phyloP scores from a whole-genome alignment of 164 flowering plant genomes.

The Kalanchoe fedtschenkoi region DNA sequence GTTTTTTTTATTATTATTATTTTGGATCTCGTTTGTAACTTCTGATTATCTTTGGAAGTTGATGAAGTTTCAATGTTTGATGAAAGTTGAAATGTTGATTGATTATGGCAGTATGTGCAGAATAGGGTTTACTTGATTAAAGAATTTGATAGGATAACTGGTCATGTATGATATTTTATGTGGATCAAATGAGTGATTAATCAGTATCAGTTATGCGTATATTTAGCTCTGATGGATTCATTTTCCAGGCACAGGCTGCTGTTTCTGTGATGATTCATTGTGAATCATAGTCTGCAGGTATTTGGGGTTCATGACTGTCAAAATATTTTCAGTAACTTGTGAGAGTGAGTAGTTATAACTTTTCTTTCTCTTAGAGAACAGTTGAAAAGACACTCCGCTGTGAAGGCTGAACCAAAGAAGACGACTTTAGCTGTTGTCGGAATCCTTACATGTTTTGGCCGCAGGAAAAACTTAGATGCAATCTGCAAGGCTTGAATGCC shows the following conservation, averaged over 20 bases:
- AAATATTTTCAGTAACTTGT: background rate
- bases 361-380: slow-evolving; percentile 49
- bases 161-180: slow-evolving; percentile 39
- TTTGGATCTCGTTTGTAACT: background rate
- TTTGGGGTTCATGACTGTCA: background rate
- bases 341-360: background rate
- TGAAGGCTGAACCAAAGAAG: slow-evolving; percentile 65
- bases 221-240: background rate
- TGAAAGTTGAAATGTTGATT: slow-evolving; percentile 13
- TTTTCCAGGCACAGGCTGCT: slow-evolving; percentile 68
- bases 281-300: slow-evolving; percentile 81
- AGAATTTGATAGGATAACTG: slow-evolving; percentile 82
- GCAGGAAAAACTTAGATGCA: slow-evolving; percentile 65
- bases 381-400: slow-evolving; percentile 57
- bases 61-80: background rate
- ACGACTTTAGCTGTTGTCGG: slow-evolving; percentile 63
- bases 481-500: slow-evolving; percentile 92
- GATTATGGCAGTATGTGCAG: slow-evolving; percentile 92
- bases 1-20: background rate
- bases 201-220: background rate
- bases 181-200: no score
- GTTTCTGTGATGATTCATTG: slow-evolving; percentile 80
- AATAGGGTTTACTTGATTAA: slow-evolving; percentile 68
- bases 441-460: slow-evolving; percentile 61
- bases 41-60: background rate